Evolutionary conservation across 495 filamentous ascomycete genomes (phyloP), one percentile per base, ranked within the genome.

Genomic region (Penicillium nucicola): DNA sequence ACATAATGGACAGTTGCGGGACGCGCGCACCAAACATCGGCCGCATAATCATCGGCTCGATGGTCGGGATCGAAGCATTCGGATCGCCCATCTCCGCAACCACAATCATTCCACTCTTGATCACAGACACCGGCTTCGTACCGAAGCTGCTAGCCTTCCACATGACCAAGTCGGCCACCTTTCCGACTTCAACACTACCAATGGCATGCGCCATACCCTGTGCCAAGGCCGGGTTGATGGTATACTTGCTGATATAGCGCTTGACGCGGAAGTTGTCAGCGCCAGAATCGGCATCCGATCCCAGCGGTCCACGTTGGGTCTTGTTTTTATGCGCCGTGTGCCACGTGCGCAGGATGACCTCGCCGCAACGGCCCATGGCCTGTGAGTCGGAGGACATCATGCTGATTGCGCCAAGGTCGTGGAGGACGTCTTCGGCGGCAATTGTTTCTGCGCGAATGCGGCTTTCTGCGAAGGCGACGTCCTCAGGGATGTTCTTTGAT

Each of bases 251-350:
- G 30, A 98, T 79, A 66, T 98, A 98, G 9, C 93, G 69, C 75
- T 91, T 96, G 1, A 95, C 95, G 17, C 93, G 77, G 75, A 89
- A 92, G 67, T 98, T 98, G 59, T 98, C 93, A 0, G 88, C 91
- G 9, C 79, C 86, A 0, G 88, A 88, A 32, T 80, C 88, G 53
- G 87, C 78, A 58, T 98, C 93, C 70, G 95, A 86, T 11, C 75
- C 69, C 15, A 98, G 64, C 1, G 68, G 46, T 0, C 95, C 95
- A 6, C 93, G 77, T 70, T 98, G 93, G 12, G 82, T 60, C 69
- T 96, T 97, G 64, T 98, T 98, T 80, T 98, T 98, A 71, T 96
- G 92, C 1, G 93, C 93, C 2, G 93, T 98, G 68, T 97, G 90
- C 93, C 93, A 98, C 0, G 95, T 98, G 12, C 93, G 83, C 39